Percentiles rank a stretch among this genome's conserved stretches.
phyloP scores from a whole-genome alignment of 129 eudicot genomes.

The Tagetes patula region DNA sequence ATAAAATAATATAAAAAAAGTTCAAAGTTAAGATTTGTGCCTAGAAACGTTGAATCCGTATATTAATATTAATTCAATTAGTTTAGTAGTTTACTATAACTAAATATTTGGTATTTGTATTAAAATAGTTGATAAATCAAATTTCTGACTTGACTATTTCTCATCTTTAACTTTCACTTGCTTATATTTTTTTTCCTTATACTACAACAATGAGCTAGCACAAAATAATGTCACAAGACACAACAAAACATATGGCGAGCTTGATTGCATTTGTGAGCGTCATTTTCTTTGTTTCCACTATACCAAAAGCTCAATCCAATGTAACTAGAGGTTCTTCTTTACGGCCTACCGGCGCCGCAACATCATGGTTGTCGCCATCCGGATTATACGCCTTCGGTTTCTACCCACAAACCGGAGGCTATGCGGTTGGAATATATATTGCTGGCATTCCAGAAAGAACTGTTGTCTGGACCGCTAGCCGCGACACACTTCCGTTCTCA shows the following conservation, averaged over 20 bases:
- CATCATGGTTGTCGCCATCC: slow-evolving; percentile 53
- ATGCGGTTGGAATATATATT: slow-evolving; percentile 42
- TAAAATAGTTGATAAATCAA: not conserved
- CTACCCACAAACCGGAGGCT: slow-evolving; percentile 33
- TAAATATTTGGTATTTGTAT: too few relatives aligned
- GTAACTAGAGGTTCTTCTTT: slow-evolving; percentile 22
- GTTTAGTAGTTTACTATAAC: too few relatives aligned
- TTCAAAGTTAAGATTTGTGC: too few relatives aligned
- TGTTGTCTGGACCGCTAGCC: slow-evolving; percentile 49
- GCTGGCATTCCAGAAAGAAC: slow-evolving; percentile 35
- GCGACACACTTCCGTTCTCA: slow-evolving; percentile 33
- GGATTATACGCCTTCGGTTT: slow-evolving; percentile 55
- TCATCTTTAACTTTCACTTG: not conserved
- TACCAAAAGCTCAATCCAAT: slow-evolving; percentile 26
- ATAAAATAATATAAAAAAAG: too few relatives aligned
- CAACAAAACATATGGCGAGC: slow-evolving; percentile 1
- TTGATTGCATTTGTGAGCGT: not conserved
- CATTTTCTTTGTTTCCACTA: not conserved
- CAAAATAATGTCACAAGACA: not conserved
- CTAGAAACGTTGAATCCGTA: too few relatives aligned
- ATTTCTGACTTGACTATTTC: too few relatives aligned
- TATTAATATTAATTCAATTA: too few relatives aligned
- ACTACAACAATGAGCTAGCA: not conserved
- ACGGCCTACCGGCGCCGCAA: slow-evolving; percentile 27
- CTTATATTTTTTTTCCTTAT: not conserved